These are phyloP conservation scores for Tolypocladium tundrense DNA, from an alignment of 2,329 filamentous ascomycete genomes.

Conservation along the genomic window DNA sequence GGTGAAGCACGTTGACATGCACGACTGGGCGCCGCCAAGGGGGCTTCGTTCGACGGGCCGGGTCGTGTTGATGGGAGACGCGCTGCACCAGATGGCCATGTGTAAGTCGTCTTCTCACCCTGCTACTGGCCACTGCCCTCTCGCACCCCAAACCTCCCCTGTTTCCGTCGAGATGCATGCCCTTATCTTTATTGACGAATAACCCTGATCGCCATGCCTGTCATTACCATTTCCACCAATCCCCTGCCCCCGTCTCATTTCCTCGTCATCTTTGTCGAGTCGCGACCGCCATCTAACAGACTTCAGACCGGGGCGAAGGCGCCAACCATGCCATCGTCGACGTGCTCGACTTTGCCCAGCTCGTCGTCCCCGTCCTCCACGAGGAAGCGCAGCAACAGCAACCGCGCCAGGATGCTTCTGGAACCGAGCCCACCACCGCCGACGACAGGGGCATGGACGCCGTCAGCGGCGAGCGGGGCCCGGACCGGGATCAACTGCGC, in stretches of 20 bases:
- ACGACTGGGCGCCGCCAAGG: constrained; percentile 35
- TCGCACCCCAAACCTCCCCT: neutral
- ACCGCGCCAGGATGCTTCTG: neutral
- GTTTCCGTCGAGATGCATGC: too few relatives aligned
- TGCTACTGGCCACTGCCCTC: neutral
- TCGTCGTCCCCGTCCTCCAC: constrained; percentile 13
- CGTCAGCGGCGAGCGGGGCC: neutral
- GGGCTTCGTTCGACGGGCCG: constrained; percentile 26
- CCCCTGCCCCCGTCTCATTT: neutral
- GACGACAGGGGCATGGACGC: neutral
- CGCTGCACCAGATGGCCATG: constrained; percentile 50
- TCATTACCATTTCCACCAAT: neutral
- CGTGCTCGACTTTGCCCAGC: constrained; percentile 31
- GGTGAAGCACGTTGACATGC: constrained; percentile 32
- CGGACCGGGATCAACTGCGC: constrained; percentile 8
- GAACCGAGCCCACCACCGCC: neutral
- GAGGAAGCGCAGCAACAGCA: neutral
- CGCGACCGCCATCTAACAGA: neutral
- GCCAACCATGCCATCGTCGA: constrained; percentile 47
- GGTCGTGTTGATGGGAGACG: constrained; percentile 41
- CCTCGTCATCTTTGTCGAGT: fast-evolving
- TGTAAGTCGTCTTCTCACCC: constrained; percentile 27
- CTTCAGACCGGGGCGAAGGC: constrained; percentile 43
- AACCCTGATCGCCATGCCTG: neutral
- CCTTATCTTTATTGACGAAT: neutral